These are phyloP conservation scores for Xylaria sp. DNA, from an alignment of 2,329 filamentous ascomycete genomes.

Conservation along the genomic window DNA sequence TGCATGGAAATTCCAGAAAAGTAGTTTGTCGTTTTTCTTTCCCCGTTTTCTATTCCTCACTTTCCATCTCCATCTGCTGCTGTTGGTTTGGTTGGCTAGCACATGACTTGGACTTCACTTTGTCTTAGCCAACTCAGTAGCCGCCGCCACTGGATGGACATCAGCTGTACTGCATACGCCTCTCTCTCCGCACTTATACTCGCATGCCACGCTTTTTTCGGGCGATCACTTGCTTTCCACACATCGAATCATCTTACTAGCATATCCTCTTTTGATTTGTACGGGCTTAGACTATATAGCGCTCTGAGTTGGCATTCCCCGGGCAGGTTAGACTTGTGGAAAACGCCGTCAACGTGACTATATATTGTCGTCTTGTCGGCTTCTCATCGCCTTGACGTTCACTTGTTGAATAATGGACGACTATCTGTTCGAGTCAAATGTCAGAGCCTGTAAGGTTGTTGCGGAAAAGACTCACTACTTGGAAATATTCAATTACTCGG, in stretches of 20 bases:
- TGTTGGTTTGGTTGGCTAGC: slow-evolving; percentile 5
- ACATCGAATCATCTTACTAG: not conserved
- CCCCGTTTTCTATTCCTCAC: not conserved
- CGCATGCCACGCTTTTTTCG: slow-evolving; percentile 16
- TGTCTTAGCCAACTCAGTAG: not conserved
- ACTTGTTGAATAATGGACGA: slow-evolving; percentile 57
- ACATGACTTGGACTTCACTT: not conserved
- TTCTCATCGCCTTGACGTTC: slow-evolving; percentile 1
- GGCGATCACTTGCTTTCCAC: slow-evolving; percentile 4
- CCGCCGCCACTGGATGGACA: not conserved
- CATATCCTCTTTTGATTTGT: not conserved
- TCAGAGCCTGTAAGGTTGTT: slow-evolving; percentile 55
- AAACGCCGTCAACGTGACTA: not conserved
- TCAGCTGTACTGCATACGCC: not conserved
- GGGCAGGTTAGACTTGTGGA: not conserved
- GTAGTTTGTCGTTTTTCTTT: not conserved
- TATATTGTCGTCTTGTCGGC: not conserved
- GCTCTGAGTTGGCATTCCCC: slow-evolving; percentile 22
- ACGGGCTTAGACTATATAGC: not conserved
- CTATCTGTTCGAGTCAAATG: slow-evolving; percentile 59
- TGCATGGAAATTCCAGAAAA: not conserved
- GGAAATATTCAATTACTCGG: slow-evolving; percentile 65
- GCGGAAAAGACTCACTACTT: slow-evolving; percentile 60
- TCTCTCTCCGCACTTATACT: slow-evolving; percentile 1
- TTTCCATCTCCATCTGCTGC: not conserved